A percentile compares a stretch with the other conserved stretches of the same genome.
Conservation (phyloP, 2,329 filamentous ascomycete genomes). For the Chalaropsis ovoidea region DNA sequence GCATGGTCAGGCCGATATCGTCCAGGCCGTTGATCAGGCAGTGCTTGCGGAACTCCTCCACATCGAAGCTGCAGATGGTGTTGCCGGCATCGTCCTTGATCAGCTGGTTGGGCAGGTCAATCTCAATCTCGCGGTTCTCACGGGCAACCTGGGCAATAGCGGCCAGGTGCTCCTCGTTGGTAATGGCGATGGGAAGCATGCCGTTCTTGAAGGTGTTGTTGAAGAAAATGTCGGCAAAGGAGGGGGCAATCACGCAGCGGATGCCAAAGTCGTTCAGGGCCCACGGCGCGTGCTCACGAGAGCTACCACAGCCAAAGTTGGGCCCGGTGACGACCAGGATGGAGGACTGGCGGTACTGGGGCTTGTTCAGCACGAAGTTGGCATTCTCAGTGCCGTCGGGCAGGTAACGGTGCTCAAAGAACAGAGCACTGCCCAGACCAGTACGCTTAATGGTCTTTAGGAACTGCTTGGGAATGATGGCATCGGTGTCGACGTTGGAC, state of each 20-base stretch:
- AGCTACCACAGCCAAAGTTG: conserved; percentile 92
- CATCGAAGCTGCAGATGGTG: conserved; percentile 68
- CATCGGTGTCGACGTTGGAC: conserved; percentile 94
- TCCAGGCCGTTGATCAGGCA: conserved; percentile 88
- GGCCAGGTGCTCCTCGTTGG: conserved; percentile 55
- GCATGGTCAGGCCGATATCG: conserved; percentile 90
- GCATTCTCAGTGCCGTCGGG: conserved; percentile 63
- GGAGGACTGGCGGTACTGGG: conserved; percentile 73
- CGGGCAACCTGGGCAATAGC: conserved; percentile 66
- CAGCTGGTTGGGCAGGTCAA: conserved; percentile 76
- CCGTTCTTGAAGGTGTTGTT: conserved; percentile 99
- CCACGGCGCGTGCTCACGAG: conserved; percentile 93
- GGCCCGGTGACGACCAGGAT: conserved; percentile 83
- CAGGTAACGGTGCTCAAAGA: conserved; percentile 73
- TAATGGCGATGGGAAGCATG: conserved; percentile 80
- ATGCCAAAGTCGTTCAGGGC: conserved; percentile 94
- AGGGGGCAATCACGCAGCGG: conserved; percentile 82
- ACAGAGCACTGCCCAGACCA: conserved; percentile 77
- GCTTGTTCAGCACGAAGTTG: conserved; percentile 81
- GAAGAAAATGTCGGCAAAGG: conserved; percentile 73
- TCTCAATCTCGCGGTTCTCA: conserved; percentile 73
- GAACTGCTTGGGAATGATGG: conserved; percentile 98
- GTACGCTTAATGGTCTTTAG: conserved; percentile 98
- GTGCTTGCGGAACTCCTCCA: conserved; percentile 89
- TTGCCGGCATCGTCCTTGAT: conserved; percentile 68